Evolutionary conservation across 2,329 filamentous ascomycete species (phyloP).

Genomic region (Cordyceps farinosa): DNA sequence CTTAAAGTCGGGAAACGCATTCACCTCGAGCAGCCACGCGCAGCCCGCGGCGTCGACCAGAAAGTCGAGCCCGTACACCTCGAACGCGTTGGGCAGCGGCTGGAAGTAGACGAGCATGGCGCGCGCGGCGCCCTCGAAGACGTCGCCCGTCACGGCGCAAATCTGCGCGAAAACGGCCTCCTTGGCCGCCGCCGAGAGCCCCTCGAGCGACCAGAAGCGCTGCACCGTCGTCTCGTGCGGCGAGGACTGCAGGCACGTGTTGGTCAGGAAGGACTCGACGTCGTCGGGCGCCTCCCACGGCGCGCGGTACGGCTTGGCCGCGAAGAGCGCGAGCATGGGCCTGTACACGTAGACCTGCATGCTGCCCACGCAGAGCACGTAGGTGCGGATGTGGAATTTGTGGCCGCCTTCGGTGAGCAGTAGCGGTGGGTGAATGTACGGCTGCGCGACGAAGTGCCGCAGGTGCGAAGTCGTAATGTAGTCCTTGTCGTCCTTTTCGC

Average conservation of each 20-base stretch:
- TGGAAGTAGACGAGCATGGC: slow-evolving; percentile 91
- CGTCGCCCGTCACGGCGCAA: slow-evolving; percentile 65
- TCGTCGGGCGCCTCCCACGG: slow-evolving; percentile 53
- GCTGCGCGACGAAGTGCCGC: slow-evolving; percentile 92
- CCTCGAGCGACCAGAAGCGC: slow-evolving; percentile 66
- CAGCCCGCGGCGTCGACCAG: slow-evolving; percentile 64
- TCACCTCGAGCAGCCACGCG: slow-evolving; percentile 83
- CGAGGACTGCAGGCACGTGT: slow-evolving; percentile 81
- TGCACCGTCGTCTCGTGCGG: slow-evolving; percentile 62
- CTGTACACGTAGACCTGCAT: slow-evolving; percentile 82
- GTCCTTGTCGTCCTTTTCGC: slow-evolving; percentile 36
- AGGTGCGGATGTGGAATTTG: slow-evolving; percentile 94
- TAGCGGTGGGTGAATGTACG: slow-evolving; percentile 87
- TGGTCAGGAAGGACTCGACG: slow-evolving; percentile 80
- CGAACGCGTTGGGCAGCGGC: slow-evolving; percentile 81
- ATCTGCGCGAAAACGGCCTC: slow-evolving; percentile 69
- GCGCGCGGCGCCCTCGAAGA: slow-evolving; percentile 82
- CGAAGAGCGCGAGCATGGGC: slow-evolving; percentile 91
- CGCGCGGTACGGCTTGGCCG: slow-evolving; percentile 65
- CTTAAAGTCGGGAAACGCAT: slow-evolving; percentile 93
- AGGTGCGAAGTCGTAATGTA: slow-evolving; percentile 82
- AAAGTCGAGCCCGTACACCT: slow-evolving; percentile 90
- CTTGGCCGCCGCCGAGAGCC: slow-evolving; percentile 50
- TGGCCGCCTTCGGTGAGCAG: slow-evolving; percentile 59
- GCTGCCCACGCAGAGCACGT: slow-evolving; percentile 77